Evolutionary conservation across 2,329 filamentous ascomycete species (phyloP).

Genomic region (Endoconidiophora laricicola): DNA sequence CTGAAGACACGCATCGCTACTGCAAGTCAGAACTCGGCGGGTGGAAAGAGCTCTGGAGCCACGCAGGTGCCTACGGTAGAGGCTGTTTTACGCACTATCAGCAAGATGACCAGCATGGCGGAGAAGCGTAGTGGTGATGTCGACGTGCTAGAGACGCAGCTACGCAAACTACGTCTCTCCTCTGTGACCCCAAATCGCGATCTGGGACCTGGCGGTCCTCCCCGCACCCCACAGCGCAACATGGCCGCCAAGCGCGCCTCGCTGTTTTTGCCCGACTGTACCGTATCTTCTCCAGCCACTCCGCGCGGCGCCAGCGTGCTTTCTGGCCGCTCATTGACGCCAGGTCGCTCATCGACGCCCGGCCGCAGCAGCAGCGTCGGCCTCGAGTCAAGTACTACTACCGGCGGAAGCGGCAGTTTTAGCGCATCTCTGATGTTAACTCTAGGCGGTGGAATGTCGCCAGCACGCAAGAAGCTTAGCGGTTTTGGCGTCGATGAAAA

Average conservation of each 20-base stretch:
- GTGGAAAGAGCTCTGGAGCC: slow-evolving; percentile 18
- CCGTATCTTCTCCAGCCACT: slow-evolving; percentile 16
- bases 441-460: slow-evolving; percentile 23
- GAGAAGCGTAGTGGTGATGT: slow-evolving; percentile 85
- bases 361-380: slow-evolving; percentile 20
- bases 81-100: slow-evolving; percentile 77
- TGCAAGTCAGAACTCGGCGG: slow-evolving; percentile 32
- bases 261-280: slow-evolving; percentile 27
- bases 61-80: slow-evolving; percentile 66
- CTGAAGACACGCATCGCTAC: slow-evolving; percentile 62
- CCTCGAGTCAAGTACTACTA: slow-evolving; percentile 15
- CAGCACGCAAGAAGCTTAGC: slow-evolving; percentile 44
- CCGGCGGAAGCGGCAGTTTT: background rate
- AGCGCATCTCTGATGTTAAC: background rate
- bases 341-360: background rate
- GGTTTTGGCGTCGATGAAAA: slow-evolving; percentile 45
- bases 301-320: slow-evolving; percentile 22
- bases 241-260: slow-evolving; percentile 17
- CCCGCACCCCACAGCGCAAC: slow-evolving; percentile 22
- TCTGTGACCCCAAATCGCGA: slow-evolving; percentile 15
- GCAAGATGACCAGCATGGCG: slow-evolving; percentile 81
- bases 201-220: slow-evolving; percentile 27
- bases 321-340: background rate
- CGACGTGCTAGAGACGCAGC: slow-evolving; percentile 73
- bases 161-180: slow-evolving; percentile 52